Conservation (phyloP, 73 alveolate genomes). For the Paramecium biaurelia region DNA sequence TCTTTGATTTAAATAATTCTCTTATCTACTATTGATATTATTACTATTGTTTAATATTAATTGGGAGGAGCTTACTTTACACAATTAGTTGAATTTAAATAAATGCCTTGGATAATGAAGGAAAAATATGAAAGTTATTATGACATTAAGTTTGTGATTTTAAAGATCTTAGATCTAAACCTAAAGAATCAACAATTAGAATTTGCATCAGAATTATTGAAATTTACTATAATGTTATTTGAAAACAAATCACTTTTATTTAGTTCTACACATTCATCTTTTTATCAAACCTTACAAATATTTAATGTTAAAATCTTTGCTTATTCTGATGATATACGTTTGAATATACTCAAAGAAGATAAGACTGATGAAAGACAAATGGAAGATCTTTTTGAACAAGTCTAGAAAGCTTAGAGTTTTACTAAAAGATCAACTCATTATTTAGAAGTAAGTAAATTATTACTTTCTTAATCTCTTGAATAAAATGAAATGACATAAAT, state of each 20-base stretch:
- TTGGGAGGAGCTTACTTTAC: background rate
- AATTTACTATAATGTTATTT: background rate
- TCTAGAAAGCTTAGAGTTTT: background rate
- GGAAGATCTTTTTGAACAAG: background rate
- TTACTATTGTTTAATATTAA: background rate
- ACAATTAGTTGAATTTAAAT: background rate
- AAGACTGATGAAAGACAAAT: background rate
- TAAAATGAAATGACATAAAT: background rate
- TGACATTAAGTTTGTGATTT: background rate
- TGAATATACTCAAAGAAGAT: background rate
- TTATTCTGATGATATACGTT: background rate
- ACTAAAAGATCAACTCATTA: background rate
- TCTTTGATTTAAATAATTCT: background rate
- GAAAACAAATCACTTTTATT: background rate
- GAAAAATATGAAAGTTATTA: background rate
- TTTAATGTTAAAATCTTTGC: background rate
- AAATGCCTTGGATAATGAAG: background rate
- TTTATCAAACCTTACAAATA: background rate
- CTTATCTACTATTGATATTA: background rate
- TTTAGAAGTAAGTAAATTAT: constrained; percentile 4
- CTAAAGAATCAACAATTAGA: background rate
- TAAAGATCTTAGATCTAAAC: background rate
- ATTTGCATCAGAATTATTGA: background rate
- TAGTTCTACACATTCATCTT: background rate
- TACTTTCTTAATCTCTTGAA: background rate